A percentile compares a stretch with the other conserved stretches of the same genome.
phyloP scores from a whole-genome alignment of 176 grass and related monocot species.

The Metroxylon sagu region DNA sequence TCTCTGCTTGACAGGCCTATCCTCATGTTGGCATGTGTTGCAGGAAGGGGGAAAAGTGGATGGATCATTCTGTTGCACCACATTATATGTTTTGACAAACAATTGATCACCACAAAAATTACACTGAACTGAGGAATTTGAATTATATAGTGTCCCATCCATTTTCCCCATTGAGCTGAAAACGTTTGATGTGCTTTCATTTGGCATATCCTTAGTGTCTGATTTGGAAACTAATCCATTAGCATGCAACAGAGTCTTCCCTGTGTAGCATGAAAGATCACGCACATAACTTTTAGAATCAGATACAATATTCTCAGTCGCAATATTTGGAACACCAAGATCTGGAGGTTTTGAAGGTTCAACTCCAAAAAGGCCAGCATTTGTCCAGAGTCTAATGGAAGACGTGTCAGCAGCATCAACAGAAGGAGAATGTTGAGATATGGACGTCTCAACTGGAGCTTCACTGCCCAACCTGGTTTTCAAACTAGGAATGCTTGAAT shows the following conservation, averaged over 20 bases:
- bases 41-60: conserved; percentile 29
- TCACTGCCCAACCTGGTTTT: conserved; percentile 8
- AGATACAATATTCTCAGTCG: conserved; percentile 31
- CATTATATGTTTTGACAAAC: conserved; percentile 18
- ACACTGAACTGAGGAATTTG: conserved; percentile 21
- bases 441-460: conserved; percentile 12
- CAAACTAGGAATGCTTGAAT: conserved; percentile 17
- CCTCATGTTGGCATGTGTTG: conserved; percentile 15
- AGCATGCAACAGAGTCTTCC: not conserved
- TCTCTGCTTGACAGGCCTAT: conserved; percentile 35
- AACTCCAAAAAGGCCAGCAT: conserved; percentile 94
- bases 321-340: conserved; percentile 38
- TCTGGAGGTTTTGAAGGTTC: conserved; percentile 90
- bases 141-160: conserved; percentile 25
- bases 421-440: conserved; percentile 18
- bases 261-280: conserved; percentile 15
- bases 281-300: conserved; percentile 18
- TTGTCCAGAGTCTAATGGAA: conserved; percentile 91
- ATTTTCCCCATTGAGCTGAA: conserved; percentile 31
- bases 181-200: conserved; percentile 24
- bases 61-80: conserved; percentile 24
- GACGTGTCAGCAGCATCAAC: conserved; percentile 31
- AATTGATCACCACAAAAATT: conserved; percentile 26
- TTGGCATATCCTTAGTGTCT: conserved; percentile 10
- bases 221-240: conserved; percentile 11